Base-by-base conservation (phyloP, 805 yeast genomes). In the Yamadazyma philogaea region DNA sequence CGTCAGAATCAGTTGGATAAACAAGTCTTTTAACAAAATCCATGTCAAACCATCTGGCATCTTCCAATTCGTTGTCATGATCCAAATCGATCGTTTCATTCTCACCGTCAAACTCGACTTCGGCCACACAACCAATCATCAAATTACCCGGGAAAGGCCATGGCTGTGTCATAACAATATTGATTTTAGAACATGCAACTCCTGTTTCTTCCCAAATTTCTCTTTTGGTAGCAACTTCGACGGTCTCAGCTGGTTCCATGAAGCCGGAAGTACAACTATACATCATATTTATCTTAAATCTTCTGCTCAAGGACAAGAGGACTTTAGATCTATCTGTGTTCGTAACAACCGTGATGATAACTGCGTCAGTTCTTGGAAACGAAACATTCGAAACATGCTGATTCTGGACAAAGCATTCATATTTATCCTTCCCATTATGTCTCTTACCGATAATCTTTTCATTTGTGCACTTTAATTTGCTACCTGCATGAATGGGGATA, bases 191-290 rank as follows among this genome's bases (percentile, higher is more conserved):
- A 40, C 80, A 81, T 40, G 64, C 72, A 27, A 88, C 84, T 6
- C 99, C 99, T 4, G 97, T 83, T 62, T 91, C 99, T 60, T 91
- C 99, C 88, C 93, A 90, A 22, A 87, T 84, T 61, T 91, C 99
- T 49, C 99, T 72, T 34, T 82, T 69, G 17, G 91, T 85, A 10
- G 96, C 93, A 36, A 79, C 82, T 62, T 91, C 98, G 16, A 91
- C 80, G 2, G 95, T 80, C 66, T 91, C 99, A 21, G 90, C 84
- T 1, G 96, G 96, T 61, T 91, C 99, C 79, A 91, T 81, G 62
- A 93, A 93, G 3, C 98, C 99, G 3, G 98, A 96, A 40, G 95
- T 78, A 56, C 95, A 84, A 14, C 91, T 76, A 63, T 83, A 91
- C 81, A 87, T 77, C 35, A 61, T 60, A 43, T 67, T 55, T 26